Evolutionary conservation across 1,139 yeast genomes (phyloP).

Genomic region (Pneumocystis carinii): DNA sequence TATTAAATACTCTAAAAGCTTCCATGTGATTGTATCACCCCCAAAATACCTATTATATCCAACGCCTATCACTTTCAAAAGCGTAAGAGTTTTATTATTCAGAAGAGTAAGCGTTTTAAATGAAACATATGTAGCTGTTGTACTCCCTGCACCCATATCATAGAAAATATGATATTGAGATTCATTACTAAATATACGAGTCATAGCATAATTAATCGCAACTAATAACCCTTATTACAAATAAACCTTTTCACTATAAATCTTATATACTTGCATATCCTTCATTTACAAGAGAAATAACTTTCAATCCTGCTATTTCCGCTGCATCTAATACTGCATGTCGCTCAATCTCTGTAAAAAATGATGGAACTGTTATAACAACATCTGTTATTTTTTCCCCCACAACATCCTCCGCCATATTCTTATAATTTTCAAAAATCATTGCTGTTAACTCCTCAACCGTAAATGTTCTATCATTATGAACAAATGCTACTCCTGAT

Average conservation of each 20-base stretch:
- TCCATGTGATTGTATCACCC: conserved; percentile 57
- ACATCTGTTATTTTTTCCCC: conserved; percentile 41
- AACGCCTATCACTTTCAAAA: conserved; percentile 42
- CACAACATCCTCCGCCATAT: conserved; percentile 45
- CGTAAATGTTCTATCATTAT: conserved; percentile 36
- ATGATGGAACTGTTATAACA: conserved; percentile 67
- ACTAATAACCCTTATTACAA: conserved; percentile 31
- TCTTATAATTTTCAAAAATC: conserved; percentile 53
- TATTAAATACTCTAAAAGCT: conserved; percentile 45
- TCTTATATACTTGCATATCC: conserved; percentile 33
- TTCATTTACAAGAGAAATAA: conserved; percentile 64
- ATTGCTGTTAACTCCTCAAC: conserved; percentile 78
- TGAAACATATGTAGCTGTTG: conserved; percentile 70
- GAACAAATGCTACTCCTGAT: conserved; percentile 40
- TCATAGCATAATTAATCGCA: conserved; percentile 53
- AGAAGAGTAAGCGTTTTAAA: conserved; percentile 29
- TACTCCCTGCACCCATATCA: conserved; percentile 89
- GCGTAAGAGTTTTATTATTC: conserved; percentile 13
- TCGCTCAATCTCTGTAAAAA: conserved; percentile 49
- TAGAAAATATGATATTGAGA: conserved; percentile 56
- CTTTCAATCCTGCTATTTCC: conserved; percentile 50
- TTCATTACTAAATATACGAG: conserved; percentile 30
- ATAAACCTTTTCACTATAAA: conserved; percentile 18
- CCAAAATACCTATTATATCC: conserved; percentile 56
- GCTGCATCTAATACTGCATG: conserved; percentile 60